Percentiles rank a stretch among this genome's conserved stretches.
Conservation (phyloP, 371 early-diverging fungal species). For the Circinella umbellata region DNA sequence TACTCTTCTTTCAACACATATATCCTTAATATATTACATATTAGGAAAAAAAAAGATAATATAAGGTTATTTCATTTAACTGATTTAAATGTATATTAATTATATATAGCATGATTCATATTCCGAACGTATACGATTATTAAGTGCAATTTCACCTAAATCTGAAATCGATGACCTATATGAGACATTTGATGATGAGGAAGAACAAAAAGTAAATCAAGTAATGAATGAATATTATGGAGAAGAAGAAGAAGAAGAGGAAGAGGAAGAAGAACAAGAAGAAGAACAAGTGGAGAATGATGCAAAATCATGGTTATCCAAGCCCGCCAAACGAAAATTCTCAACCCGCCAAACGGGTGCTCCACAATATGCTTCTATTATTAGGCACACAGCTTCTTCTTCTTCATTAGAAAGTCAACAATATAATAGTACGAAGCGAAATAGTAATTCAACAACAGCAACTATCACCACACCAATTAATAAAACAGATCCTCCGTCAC, state of each 20-base stretch:
- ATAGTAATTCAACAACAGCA: background rate
- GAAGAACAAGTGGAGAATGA: conserved; percentile 16
- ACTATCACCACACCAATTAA: background rate
- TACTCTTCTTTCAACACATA: too few species aligned
- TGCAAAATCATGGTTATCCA: conserved; percentile 21
- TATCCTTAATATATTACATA: too few species aligned
- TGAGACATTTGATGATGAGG: conserved; percentile 25
- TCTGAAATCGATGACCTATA: conserved; percentile 26
- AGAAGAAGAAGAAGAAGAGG: conserved; percentile 15
- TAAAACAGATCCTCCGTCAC: conserved; percentile 22
- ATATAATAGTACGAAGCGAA: background rate
- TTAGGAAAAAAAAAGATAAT: too few species aligned
- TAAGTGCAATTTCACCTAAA: conserved; percentile 33
- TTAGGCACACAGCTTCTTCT: conserved; percentile 18
- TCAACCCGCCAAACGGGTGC: conserved; percentile 15
- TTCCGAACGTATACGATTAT: conserved; percentile 30
- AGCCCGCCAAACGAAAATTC: conserved; percentile 31
- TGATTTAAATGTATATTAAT: background rate
- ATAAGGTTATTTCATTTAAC: background rate
- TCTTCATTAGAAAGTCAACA: conserved; percentile 17
- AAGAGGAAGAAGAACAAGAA: conserved; percentile 14
- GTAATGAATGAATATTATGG: conserved; percentile 2
- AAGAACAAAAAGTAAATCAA: background rate
- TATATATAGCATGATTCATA: conserved; percentile 34
- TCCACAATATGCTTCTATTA: conserved; percentile 11